A percentile compares a stretch with the other conserved stretches of the same genome.
phyloP scores from a whole-genome alignment of 1,284 basidiomycete genomes.

The Exsudoporus floridanus region DNA sequence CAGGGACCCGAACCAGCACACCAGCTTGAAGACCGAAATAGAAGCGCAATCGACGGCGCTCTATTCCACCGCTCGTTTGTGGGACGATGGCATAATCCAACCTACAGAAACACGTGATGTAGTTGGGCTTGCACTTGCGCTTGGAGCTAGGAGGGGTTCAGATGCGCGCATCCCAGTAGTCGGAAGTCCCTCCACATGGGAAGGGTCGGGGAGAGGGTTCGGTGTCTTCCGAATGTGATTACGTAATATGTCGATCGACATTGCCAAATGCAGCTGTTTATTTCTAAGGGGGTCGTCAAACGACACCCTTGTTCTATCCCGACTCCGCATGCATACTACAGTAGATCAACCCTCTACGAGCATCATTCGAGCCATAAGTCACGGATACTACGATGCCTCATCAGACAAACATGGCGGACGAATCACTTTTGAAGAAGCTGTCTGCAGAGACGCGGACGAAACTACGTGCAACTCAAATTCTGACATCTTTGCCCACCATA shows the following conservation, averaged over 20 bases:
- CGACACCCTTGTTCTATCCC: constrained; percentile 6
- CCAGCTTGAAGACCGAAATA: constrained; percentile 75
- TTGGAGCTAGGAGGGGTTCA: constrained; percentile 55
- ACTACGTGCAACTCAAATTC: constrained; percentile 78
- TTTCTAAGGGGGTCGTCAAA: constrained; percentile 24
- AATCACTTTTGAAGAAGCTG: constrained; percentile 38
- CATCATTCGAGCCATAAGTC: constrained; percentile 1
- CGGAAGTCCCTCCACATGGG: constrained; percentile 55
- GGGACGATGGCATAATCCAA: constrained; percentile 94
- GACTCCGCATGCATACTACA: neutral
- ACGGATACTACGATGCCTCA: neutral
- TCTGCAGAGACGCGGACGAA: constrained; percentile 55
- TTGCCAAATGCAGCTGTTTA: constrained; percentile 32
- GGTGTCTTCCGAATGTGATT: constrained; percentile 88
- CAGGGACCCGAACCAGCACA: constrained; percentile 76
- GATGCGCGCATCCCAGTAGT: constrained; percentile 20
- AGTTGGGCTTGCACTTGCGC: constrained; percentile 79
- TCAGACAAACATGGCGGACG: constrained; percentile 21
- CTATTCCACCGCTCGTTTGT: constrained; percentile 86
- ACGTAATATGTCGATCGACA: constrained; percentile 18
- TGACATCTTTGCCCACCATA: constrained; percentile 77
- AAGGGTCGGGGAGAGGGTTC: constrained; percentile 74
- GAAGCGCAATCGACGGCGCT: constrained; percentile 84
- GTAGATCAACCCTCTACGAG: neutral
- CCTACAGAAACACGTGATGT: constrained; percentile 90